These are phyloP conservation scores for Fusarium bulbicola DNA, from an alignment of 2,329 filamentous ascomycete species.

Conservation along the genomic window DNA sequence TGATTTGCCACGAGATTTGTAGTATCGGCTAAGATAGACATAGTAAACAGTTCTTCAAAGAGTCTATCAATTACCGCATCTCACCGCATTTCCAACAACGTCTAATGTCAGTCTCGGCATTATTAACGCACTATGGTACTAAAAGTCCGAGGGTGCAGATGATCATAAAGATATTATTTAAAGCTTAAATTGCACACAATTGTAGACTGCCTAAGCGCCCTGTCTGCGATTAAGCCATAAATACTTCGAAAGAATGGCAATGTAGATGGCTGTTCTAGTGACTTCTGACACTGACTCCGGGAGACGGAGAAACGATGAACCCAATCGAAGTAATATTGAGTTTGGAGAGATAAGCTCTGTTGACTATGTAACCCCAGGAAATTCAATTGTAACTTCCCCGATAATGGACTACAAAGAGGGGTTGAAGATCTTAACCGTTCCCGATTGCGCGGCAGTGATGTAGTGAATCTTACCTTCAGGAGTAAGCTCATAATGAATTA, in stretches of 20 bases:
- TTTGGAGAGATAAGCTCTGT: neutral
- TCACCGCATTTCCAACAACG: neutral
- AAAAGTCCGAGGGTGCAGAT: neutral
- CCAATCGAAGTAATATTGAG: neutral
- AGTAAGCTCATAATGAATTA: neutral
- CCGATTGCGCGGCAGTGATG: neutral
- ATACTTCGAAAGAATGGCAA: neutral
- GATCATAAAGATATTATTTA: neutral
- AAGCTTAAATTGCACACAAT: too few relatives aligned
- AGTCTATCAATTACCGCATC: neutral
- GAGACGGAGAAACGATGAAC: neutral
- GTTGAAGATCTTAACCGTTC: neutral
- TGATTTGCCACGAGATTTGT: neutral
- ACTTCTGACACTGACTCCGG: neutral
- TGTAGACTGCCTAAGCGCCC: too few relatives aligned
- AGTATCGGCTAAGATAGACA: neutral
- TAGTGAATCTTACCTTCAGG: neutral
- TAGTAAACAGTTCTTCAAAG: neutral
- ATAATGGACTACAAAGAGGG: neutral
- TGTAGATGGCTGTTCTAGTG: neutral
- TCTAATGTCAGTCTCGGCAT: neutral
- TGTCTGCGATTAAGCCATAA: neutral
- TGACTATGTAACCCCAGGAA: neutral
- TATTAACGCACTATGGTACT: neutral
- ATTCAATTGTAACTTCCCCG: neutral